Evolutionary conservation across 352 stramenopile genomes (phyloP), one percentile per base, ranked within the genome.

Genomic region (Pythium sukuiense): DNA sequence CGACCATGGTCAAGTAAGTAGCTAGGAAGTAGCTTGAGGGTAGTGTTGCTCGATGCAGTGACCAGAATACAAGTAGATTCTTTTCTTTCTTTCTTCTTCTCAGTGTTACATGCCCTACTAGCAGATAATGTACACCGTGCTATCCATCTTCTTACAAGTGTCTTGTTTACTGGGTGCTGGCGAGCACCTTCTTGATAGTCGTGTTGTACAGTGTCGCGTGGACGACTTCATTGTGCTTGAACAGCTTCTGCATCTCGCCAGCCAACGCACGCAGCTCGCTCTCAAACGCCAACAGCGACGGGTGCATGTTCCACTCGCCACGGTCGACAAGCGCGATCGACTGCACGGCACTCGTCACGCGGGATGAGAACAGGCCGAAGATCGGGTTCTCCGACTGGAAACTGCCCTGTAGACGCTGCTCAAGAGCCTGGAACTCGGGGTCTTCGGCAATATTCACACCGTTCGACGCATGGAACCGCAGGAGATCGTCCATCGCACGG

Each of bases 191-290:
- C 59, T 71, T 66, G 33, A 72, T 62, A 20, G 48, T 7, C 12
- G 49, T 33, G 61, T 90, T 93, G 79, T 93, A 93, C 29, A 86
- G 65, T 9, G 76, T 63, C 32, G 73, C 83, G 50, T 90, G 76
- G 18, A 90, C 81, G 11, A 55, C 73, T 56, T 92, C 80, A 48
- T 93, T 93, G 73, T 90, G 85, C 63, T 80, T 76, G n/a, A 72
- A 77, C 18, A 93, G 68, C 37, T 73, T 76, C 35, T 61, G 70
- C 35, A 89, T 59, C 27, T 59, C 59, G 13, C 35, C 30, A 18
- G 65, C 78, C 13, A 81, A 35, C 32, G 73, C 72, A 12, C 54
- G 59, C 13, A 93, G 71, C 24, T 91, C 79, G 0, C 48, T 30
- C 1, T 74, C 74, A 58, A 90, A 90, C 11, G 77, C 71, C 9